Percentiles rank a stretch among this genome's conserved stretches.
Conservation (phyloP, 2,329 filamentous ascomycete species). For the Penicillium hesseltinei region DNA sequence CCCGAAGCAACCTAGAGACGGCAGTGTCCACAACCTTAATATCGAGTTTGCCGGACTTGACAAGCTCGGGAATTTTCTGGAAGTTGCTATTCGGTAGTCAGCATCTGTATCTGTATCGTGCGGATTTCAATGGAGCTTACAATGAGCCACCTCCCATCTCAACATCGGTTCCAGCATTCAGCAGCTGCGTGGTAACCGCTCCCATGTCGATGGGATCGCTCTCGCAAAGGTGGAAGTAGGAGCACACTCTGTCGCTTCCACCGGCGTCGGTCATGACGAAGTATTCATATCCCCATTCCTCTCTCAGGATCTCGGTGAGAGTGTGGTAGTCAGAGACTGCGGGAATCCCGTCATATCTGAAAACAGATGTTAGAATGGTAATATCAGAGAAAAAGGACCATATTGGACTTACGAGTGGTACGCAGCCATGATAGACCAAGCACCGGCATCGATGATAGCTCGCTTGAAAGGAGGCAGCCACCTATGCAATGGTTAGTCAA, state of each 20-base stretch:
- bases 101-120: neutral
- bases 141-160: conserved; percentile 77
- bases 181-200: conserved; percentile 61
- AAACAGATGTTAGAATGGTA: neutral
- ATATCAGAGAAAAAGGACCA: neutral
- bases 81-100: conserved; percentile 51
- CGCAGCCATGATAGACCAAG: conserved; percentile 69
- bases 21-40: conserved; percentile 62
- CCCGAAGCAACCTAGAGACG: conserved; percentile 62
- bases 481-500: conserved; percentile 16
- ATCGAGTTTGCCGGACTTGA: conserved; percentile 60
- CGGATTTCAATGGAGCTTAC: conserved; percentile 19
- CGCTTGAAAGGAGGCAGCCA: conserved; percentile 63
- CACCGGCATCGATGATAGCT: conserved; percentile 67
- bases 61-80: conserved; percentile 63
- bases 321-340: conserved; percentile 64
- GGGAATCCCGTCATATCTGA: conserved; percentile 67
- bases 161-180: conserved; percentile 67
- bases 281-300: conserved; percentile 72
- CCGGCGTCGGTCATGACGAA: conserved; percentile 66
- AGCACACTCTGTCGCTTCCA: conserved; percentile 66
- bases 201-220: conserved; percentile 62
- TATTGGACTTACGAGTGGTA: conserved; percentile 57
- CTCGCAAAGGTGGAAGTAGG: conserved; percentile 63
- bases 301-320: conserved; percentile 66